Percentiles rank a stretch among this genome's conserved stretches.
phyloP scores from a whole-genome alignment of 805 yeast genomes.

The Kodamaea neixiangensis region DNA sequence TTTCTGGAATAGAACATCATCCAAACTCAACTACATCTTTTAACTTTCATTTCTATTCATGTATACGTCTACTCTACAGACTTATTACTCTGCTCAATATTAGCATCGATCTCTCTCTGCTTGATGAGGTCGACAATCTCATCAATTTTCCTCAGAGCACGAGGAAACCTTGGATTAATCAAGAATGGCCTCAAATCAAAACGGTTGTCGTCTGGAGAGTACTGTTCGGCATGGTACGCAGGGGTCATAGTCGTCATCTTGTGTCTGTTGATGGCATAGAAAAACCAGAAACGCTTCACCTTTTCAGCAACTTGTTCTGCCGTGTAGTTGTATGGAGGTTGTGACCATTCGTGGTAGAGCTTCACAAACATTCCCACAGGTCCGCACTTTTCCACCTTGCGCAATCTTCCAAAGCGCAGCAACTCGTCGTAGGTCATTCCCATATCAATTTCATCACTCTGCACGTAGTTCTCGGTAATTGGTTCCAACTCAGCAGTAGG shows the following conservation, averaged over 20 bases:
- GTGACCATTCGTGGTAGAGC: conserved; percentile 90
- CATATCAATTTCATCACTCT: conserved; percentile 97
- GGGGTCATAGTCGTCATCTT: conserved; percentile 98
- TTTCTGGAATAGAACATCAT: too few species aligned
- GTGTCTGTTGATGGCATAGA: conserved; percentile 93
- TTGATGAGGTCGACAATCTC: conserved; percentile 62
- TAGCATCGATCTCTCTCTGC: conserved; percentile 32
- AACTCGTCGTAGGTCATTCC: conserved; percentile 97
- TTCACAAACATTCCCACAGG: conserved; percentile 94
- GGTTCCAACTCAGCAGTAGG: conserved; percentile 99
- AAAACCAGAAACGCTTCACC: conserved; percentile 90
- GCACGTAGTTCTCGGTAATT: conserved; percentile 86
- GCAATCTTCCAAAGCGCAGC: conserved; percentile 82
- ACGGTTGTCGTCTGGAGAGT: conserved; percentile 97
- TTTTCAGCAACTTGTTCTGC: conserved; percentile 88
- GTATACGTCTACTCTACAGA: conserved; percentile 3
- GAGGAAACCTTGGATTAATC: conserved; percentile 83
- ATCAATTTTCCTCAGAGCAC: conserved; percentile 90
- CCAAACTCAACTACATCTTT: too few species aligned
- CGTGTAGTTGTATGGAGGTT: conserved; percentile 58
- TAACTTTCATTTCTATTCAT: neutral
- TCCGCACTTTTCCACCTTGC: conserved; percentile 94
- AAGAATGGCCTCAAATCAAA: conserved; percentile 96
- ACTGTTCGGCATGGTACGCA: conserved; percentile 95
- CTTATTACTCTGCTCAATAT: conserved; percentile 28